phyloP scores from a whole-genome alignment of 805 yeast genomes.

The Cyberlindnera xishuangbannaensis region DNA sequence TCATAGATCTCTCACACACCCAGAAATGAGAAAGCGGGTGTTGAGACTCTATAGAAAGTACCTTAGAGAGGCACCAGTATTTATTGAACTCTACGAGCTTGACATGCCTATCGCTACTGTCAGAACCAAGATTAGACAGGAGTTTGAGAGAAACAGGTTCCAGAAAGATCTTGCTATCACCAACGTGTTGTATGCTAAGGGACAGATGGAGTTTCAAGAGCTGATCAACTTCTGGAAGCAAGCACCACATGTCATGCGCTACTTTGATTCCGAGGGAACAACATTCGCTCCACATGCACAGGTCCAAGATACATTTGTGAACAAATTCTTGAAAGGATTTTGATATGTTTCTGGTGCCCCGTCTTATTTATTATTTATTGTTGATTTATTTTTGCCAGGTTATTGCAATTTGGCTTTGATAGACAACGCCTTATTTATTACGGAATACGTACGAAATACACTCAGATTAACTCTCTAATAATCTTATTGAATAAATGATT shows the following conservation, averaged over 20 bases:
- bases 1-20: constrained; percentile 52
- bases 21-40: constrained; percentile 59
- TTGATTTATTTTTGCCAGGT: constrained; percentile 1
- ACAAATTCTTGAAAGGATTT: constrained; percentile 63
- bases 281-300: constrained; percentile 40
- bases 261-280: constrained; percentile 65
- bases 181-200: constrained; percentile 71
- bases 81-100: constrained; percentile 61
- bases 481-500: too few species aligned
- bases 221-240: constrained; percentile 88
- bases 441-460: background rate
- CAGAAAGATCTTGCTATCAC: constrained; percentile 59
- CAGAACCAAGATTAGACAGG: constrained; percentile 82
- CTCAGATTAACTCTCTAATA: too few species aligned
- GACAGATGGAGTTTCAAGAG: constrained; percentile 89
- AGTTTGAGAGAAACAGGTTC: constrained; percentile 79
- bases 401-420: too few species aligned
- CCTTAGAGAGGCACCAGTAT: constrained; percentile 53
- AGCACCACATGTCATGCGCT: constrained; percentile 76
- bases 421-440: background rate
- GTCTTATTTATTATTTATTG: constrained; percentile 6
- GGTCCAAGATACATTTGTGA: constrained; percentile 49
- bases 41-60: constrained; percentile 69
- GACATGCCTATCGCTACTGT: constrained; percentile 75
- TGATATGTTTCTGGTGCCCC: constrained; percentile 8